Conservation (phyloP, 805 yeast species). For the Candida ficus region DNA sequence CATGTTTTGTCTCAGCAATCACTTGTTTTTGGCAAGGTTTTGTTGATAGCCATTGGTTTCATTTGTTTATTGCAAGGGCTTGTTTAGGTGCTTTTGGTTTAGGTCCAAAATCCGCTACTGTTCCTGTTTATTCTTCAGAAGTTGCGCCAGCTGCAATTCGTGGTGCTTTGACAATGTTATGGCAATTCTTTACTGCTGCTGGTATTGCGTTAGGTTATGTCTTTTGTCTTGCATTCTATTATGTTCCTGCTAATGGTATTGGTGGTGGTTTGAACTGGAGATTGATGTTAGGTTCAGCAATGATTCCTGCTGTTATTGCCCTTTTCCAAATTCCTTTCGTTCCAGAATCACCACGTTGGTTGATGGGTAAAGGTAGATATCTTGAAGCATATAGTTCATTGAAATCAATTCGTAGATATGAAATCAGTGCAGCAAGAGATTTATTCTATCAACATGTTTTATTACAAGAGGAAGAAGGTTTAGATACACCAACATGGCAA, state of each 20-base stretch:
- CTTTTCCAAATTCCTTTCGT: conserved; percentile 57
- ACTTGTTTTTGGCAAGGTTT: conserved; percentile 71
- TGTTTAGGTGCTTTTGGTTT: conserved; percentile 57
- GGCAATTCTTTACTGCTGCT: conserved; percentile 73
- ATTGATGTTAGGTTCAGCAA: conserved; percentile 63
- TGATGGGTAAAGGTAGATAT: conserved; percentile 66
- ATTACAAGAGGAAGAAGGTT: conserved; percentile 55
- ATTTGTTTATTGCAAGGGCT: conserved; percentile 61
- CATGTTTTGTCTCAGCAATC: conserved; percentile 54
- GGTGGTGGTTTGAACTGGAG: conserved; percentile 56
- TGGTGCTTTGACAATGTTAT: conserved; percentile 64
- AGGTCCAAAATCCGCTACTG: conserved; percentile 74
- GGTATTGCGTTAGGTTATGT: conserved; percentile 73
- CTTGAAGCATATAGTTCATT: conserved; percentile 52
- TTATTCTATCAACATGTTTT: conserved; percentile 62
- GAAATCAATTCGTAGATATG: conserved; percentile 41
- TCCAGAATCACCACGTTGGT: conserved; percentile 76
- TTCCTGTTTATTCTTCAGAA: conserved; percentile 66
- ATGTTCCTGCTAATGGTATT: conserved; percentile 35
- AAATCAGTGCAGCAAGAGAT: conserved; percentile 65
- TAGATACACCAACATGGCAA: conserved; percentile 39
- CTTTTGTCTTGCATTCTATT: conserved; percentile 56
- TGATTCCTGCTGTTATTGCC: conserved; percentile 60
- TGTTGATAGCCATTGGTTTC: conserved; percentile 52
- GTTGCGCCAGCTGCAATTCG: conserved; percentile 58